Evolutionary conservation across 2,329 filamentous ascomycete genomes (phyloP).

Genomic region (Fusarium devonianum): DNA sequence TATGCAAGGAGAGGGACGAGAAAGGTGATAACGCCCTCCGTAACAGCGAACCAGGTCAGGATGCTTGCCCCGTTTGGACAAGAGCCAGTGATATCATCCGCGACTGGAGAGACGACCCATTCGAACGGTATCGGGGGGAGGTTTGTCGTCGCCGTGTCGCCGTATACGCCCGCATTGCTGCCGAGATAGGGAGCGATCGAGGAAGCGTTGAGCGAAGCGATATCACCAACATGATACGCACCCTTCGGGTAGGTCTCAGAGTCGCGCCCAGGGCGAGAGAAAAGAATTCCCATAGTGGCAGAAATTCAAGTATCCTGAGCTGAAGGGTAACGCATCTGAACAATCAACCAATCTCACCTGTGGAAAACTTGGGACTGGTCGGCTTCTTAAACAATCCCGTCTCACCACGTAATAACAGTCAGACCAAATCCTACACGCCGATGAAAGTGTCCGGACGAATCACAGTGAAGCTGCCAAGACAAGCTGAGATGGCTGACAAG

Average conservation of each 20-base stretch:
- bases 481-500: neutral
- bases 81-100: conserved; percentile 7
- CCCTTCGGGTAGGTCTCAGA: conserved; percentile 5
- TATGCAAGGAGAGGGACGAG: conserved; percentile 24
- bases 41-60: conserved; percentile 30
- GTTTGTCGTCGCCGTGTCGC: conserved; percentile 1
- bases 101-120: conserved; percentile 34
- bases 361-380: neutral
- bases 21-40: conserved; percentile 28
- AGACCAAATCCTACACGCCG: too few relatives aligned
- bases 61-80: conserved; percentile 24
- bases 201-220: conserved; percentile 21
- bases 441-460: too few relatives aligned
- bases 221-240: conserved; percentile 14
- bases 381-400: neutral
- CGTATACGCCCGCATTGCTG: conserved; percentile 29
- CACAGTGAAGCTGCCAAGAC: neutral
- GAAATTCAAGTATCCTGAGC: too few relatives aligned
- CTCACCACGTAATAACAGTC: neutral
- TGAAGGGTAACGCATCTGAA: too few relatives aligned
- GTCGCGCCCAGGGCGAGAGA: conserved; percentile 19
- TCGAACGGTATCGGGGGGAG: conserved; percentile 35
- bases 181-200: conserved; percentile 32
- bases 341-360: neutral
- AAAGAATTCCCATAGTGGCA: conserved; percentile 26